Evolutionary conservation across 148 eudicot species (phyloP), one percentile per base, ranked within the genome.

Genomic region (Pouteria glomerata): DNA sequence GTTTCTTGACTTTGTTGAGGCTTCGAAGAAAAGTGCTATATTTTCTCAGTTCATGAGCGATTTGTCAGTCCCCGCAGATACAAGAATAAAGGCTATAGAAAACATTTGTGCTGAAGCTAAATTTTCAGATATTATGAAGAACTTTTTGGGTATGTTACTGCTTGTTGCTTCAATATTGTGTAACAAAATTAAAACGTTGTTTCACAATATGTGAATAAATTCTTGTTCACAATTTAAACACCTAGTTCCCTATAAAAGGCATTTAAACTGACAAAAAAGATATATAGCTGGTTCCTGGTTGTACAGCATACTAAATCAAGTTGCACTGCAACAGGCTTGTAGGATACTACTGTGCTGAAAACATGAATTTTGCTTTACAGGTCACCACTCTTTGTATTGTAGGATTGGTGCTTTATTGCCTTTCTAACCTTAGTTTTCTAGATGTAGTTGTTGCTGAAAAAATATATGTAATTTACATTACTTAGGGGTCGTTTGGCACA

Each of bases 1-100:
- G 87, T 81, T 89, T 45, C 66, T 80, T 73, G 83, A 77, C 72
- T 70, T 92, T 70, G 81, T 92, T 71, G 87, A 83, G 65, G 97
- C 97, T 31, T 51, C 82, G 44, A 86, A 87, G 74, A 83, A 73
- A 67, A 86, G 89, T 63, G 79, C 89, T 29, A 76, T 72, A 41
- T 92, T 89, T 74, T 76, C 89, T 73, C 85, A 75, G 80, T 92
- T 92, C 80, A 85, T 90, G 81, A 92, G 75, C 86, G 96, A 92
- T 69, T 60, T 81, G 45, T 80, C 96, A 23, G 89, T 88, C 35
- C 85, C 82, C 23, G 44, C 74, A 62, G 92, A 80, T 69, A 78
- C 78, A 34, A 83, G 97, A 81, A 76, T 86, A 26, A 89, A 92
- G 82, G 92, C 89, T 47, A 53, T 89, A 15, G 62, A 14, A 63